These are phyloP conservation scores for Fusarium incarnatum DNA, from an alignment of 2,329 filamentous ascomycete species.

Conservation along the genomic window DNA sequence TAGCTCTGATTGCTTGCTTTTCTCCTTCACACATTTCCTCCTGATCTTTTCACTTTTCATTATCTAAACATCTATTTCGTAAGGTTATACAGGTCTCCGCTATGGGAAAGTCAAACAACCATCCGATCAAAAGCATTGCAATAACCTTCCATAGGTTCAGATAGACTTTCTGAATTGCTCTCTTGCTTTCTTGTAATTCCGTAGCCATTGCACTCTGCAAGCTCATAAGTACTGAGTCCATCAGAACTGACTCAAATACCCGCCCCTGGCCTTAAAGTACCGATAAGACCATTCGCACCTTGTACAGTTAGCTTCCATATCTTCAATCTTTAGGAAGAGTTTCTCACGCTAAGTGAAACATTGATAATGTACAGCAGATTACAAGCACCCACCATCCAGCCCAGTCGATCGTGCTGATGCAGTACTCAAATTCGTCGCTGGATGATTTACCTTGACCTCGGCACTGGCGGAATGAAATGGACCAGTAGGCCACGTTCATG, in stretches of 20 bases:
- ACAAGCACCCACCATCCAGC: background rate
- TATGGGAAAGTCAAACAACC: background rate
- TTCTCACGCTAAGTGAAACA: background rate
- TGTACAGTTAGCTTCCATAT: background rate
- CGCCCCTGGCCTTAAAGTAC: background rate
- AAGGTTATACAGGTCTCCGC: background rate
- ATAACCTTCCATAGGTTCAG: background rate
- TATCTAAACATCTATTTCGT: background rate
- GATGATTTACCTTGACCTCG: background rate
- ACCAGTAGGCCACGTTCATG: constrained; percentile 2
- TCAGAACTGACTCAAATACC: background rate
- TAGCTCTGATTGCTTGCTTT: background rate
- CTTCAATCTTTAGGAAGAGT: background rate
- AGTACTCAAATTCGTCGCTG: background rate
- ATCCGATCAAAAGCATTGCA: background rate
- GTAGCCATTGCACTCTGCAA: background rate
- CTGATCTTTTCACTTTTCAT: background rate
- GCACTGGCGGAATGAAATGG: constrained; percentile 1
- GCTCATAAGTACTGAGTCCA: background rate
- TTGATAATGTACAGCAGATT: background rate
- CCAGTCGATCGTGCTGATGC: background rate
- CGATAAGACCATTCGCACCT: constrained; percentile 1
- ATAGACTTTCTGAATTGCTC: background rate
- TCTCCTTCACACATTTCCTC: background rate
- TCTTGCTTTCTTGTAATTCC: background rate